These are phyloP conservation scores for Fragilariopsis cylindrus DNA, from an alignment of 108 stramenopile genomes.

Conservation along the genomic window DNA sequence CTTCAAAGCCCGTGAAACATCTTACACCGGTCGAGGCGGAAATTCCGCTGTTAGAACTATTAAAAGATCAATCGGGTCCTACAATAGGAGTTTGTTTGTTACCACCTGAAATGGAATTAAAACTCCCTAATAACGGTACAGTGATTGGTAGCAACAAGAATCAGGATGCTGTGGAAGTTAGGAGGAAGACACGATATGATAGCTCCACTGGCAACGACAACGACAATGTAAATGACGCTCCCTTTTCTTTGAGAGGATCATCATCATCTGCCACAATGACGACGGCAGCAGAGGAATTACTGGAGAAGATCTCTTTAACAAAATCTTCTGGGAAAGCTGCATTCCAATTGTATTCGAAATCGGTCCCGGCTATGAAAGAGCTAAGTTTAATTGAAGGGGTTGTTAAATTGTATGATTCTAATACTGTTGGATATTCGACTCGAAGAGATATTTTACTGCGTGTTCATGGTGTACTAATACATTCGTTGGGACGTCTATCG, in stretches of 20 bases:
- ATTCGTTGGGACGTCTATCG: slow-evolving; percentile 68
- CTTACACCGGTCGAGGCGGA: slow-evolving; percentile 26
- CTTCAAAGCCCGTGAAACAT: background rate
- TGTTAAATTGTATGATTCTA: slow-evolving; percentile 74
- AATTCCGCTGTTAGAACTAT: slow-evolving; percentile 27
- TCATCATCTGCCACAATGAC: background rate
- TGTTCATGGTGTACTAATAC: slow-evolving; percentile 72
- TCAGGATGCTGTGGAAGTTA: background rate
- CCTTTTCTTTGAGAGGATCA: background rate
- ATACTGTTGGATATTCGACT: slow-evolving; percentile 60
- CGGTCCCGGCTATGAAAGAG: slow-evolving; percentile 80
- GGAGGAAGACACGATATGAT: background rate
- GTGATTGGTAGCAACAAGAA: too few species aligned
- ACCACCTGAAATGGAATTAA: slow-evolving; percentile 42
- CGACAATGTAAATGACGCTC: background rate
- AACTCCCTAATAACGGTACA: slow-evolving; percentile 10
- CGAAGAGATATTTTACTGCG: slow-evolving; percentile 61
- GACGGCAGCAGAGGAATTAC: background rate
- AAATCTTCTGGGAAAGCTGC: slow-evolving; percentile 60
- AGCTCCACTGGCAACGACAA: background rate
- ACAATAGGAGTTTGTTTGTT: slow-evolving; percentile 52
- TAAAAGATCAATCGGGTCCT: slow-evolving; percentile 26
- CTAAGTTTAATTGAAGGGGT: slow-evolving; percentile 82
- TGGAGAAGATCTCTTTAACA: slow-evolving; percentile 40
- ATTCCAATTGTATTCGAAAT: slow-evolving; percentile 70